Base-by-base conservation (phyloP, 192 early-diverging fungal genomes). In the Backusella sp. region DNA sequence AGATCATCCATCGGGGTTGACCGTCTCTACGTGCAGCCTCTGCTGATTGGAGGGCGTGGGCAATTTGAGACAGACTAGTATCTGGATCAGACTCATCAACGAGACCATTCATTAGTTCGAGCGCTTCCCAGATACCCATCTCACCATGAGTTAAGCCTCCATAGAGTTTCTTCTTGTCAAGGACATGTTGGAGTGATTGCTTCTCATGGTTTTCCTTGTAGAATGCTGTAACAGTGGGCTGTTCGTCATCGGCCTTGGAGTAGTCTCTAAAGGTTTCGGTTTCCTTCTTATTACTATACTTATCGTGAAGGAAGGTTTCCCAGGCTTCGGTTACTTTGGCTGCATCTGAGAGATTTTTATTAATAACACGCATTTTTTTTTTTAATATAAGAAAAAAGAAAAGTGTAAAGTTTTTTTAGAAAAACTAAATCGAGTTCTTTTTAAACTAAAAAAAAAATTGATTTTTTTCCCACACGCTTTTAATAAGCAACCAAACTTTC, bases 1-100 rank as follows among this genome's bases (percentile, higher is more conserved):
- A 72, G 41, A 83, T 72, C 76, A 89, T 77, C 88, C 88, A 89
- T 7, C 74, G 53, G 52, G 86, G 86, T 17, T 83, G 86, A 34
- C 49, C 74, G 73, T 88, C 86, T 34, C 65, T 35, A 30, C 86
- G 46, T 23, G 81, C 74, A 3, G 84, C 81, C 73, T 89, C 87
- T 1, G 88, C 87, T 28, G 85, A 77, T 72, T 89, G 88, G 8
- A 89, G 66, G 5, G 82, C 77, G 73, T 89, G 88, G 9, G 79
- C 79, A 53, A 87, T 86, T 65, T 89, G 87, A 9, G 85, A 69
- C 26, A 86, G 35, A 23, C 77, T 46, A 2, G 88, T 89, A 77
- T 89, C 87, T 19, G 87, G 87, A 73, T 89, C 88, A 36, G 81
- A 84, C 30, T 89, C 78, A 67, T 89, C 88, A 1, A 81, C 75